These are phyloP conservation scores for Ophiostoma fasciatum DNA, from an alignment of 2,329 filamentous ascomycete genomes.

Conservation along the genomic window DNA sequence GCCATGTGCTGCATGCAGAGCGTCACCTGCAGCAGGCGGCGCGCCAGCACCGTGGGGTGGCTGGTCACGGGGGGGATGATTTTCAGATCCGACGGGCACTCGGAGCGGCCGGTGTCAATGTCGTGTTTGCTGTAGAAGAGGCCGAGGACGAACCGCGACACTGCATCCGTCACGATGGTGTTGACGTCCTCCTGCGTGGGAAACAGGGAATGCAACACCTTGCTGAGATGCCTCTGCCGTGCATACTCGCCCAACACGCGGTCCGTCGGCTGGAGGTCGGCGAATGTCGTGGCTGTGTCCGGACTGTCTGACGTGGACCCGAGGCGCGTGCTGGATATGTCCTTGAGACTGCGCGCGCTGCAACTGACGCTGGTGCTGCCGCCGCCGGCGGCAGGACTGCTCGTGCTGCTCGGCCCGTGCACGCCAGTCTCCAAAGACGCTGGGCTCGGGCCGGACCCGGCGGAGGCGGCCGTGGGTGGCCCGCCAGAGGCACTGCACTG, in stretches of 20 bases:
- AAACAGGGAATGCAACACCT: conserved; percentile 19
- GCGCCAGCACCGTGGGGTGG: conserved; percentile 34
- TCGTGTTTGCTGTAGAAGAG: conserved; percentile 20
- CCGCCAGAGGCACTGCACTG: too few species aligned
- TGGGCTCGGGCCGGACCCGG: too few species aligned
- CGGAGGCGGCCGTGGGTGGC: too few species aligned
- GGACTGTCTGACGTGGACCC: not conserved
- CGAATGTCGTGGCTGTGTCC: not conserved
- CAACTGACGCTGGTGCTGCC: not conserved
- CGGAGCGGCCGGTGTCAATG: conserved; percentile 17
- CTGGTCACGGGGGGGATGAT: conserved; percentile 19
- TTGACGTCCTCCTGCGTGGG: conserved; percentile 21
- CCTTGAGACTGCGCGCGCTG: too few species aligned
- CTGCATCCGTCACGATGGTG: conserved; percentile 15
- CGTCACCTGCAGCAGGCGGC: conserved; percentile 29
- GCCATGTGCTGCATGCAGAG: conserved; percentile 31
- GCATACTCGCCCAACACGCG: conserved; percentile 6
- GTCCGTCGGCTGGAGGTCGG: not conserved
- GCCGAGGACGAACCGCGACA: conserved; percentile 16
- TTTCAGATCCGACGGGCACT: conserved; percentile 13
- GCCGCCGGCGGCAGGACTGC: too few species aligned
- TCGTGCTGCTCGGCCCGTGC: too few species aligned
- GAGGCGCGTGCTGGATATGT: too few species aligned
- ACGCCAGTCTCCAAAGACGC: too few species aligned
- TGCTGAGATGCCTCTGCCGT: conserved; percentile 19